Percentiles rank a stretch among this genome's conserved stretches.
phyloP scores from a whole-genome alignment of 257 asterid species.

The Anisodus tanguticus region DNA sequence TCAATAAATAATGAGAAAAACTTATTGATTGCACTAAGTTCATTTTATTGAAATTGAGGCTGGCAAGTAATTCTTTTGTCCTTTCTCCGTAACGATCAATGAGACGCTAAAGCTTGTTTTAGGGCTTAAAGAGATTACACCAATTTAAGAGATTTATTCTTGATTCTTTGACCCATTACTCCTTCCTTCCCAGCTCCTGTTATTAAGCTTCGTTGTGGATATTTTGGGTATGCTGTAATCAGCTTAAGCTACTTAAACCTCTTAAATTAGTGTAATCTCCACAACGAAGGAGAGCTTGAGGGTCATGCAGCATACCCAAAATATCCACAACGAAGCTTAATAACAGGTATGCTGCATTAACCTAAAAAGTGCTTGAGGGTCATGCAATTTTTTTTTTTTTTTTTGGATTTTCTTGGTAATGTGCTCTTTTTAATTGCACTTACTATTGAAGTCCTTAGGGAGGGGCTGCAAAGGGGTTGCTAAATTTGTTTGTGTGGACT shows the following conservation, averaged over 20 bases:
- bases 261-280: too few species aligned
- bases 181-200: constrained; percentile 10
- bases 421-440: not conserved
- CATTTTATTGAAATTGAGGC: not conserved
- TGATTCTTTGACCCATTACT: constrained; percentile 14
- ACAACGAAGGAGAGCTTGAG: too few species aligned
- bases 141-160: constrained; percentile 6
- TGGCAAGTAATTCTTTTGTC: not conserved
- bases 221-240: not conserved
- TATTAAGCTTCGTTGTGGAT: not conserved
- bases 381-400: not conserved
- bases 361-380: not conserved
- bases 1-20: constrained; percentile 18
- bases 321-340: too few species aligned
- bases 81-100: not conserved
- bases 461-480: too few species aligned
- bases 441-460: not conserved
- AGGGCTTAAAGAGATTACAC: not conserved
- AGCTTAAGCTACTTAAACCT: constrained; percentile 1
- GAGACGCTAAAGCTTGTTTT: not conserved
- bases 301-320: too few species aligned
- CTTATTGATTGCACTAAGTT: not conserved
- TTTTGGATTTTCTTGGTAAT: not conserved
- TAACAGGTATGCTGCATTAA: too few species aligned
- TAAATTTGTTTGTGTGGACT: not conserved